These are phyloP conservation scores for Ogataea sp. DNA, from an alignment of 805 yeast species.

Conservation along the genomic window DNA sequence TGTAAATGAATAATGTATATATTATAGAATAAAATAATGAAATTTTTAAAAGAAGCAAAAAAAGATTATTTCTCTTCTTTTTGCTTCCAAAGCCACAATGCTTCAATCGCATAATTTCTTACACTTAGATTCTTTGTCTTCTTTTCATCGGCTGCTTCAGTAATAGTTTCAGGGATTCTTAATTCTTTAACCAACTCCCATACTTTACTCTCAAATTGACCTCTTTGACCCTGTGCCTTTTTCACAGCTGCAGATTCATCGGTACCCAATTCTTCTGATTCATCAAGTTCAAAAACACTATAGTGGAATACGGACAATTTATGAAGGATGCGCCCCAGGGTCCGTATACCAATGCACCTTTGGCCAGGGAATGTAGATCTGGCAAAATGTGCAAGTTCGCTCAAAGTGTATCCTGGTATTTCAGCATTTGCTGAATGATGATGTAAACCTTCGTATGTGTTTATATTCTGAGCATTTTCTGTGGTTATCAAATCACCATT, in stretches of 20 bases:
- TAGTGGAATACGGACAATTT: conserved; percentile 61
- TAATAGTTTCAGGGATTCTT: conserved; percentile 55
- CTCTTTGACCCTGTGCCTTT: conserved; percentile 22
- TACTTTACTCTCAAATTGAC: conserved; percentile 43
- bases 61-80: conserved; percentile 29
- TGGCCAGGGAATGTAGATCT: conserved; percentile 80
- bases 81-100: conserved; percentile 80
- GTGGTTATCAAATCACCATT: conserved; percentile 62
- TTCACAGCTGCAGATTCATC: conserved; percentile 27
- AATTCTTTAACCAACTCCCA: conserved; percentile 67
- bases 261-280: conserved; percentile 23
- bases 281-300: conserved; percentile 20
- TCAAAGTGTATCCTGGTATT: conserved; percentile 85
- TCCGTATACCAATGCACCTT: conserved; percentile 77
- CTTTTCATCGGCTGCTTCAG: conserved; percentile 60
- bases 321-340: conserved; percentile 79
- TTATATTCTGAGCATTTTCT: conserved; percentile 9
- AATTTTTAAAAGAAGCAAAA: not conserved
- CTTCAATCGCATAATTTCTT: conserved; percentile 77
- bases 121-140: conserved; percentile 63
- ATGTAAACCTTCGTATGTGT: conserved; percentile 55
- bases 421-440: conserved; percentile 89
- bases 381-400: conserved; percentile 71
- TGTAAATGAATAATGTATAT: not conserved
- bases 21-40: no score